These are phyloP conservation scores for Tetrapisispora arboricola DNA, from an alignment of 805 yeast genomes.

Conservation along the genomic window DNA sequence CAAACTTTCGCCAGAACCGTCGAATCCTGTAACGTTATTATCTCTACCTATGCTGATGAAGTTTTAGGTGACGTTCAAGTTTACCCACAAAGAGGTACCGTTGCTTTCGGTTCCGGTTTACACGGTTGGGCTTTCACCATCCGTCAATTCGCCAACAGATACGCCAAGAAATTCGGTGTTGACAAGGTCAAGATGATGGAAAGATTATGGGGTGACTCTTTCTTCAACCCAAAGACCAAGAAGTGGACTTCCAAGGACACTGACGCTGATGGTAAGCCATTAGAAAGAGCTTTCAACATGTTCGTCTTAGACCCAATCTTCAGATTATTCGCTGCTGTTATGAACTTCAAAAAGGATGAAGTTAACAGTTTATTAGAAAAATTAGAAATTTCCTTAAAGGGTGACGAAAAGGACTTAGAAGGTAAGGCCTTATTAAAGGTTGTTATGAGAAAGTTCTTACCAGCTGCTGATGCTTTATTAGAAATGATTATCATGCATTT, in stretches of 20 bases:
- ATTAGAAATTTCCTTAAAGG: conserved; percentile 85
- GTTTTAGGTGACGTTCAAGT: conserved; percentile 92
- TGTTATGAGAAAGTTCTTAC: conserved; percentile 98
- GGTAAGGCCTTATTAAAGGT: conserved; percentile 96
- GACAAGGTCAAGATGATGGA: conserved; percentile 96
- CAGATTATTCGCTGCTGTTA: conserved; percentile 90
- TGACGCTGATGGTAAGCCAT: conserved; percentile 86
- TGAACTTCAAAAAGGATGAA: conserved; percentile 98
- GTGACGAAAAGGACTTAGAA: conserved; percentile 94
- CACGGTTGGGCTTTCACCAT: conserved; percentile 99
- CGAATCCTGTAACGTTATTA: conserved; percentile 97
- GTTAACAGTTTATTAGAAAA: conserved; percentile 81
- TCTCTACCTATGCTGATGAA: conserved; percentile 87
- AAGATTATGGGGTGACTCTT: conserved; percentile 99
- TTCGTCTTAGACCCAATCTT: conserved; percentile 96
- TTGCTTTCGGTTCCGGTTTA: conserved; percentile 98
- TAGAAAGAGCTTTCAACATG: conserved; percentile 99
- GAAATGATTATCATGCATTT: conserved; percentile 97
- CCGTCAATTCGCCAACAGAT: conserved; percentile 98
- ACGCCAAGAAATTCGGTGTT: conserved; percentile 98
- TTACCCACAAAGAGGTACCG: conserved; percentile 97
- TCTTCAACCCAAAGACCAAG: conserved; percentile 99
- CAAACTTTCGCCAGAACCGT: conserved; percentile 97
- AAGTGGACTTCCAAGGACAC: conserved; percentile 95
- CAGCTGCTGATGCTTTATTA: conserved; percentile 98